Percentiles rank a stretch among this genome's conserved stretches.
These are phyloP conservation scores for Aspergillus ellipticus DNA, from an alignment of 495 filamentous ascomycete genomes.

Conservation along the genomic window DNA sequence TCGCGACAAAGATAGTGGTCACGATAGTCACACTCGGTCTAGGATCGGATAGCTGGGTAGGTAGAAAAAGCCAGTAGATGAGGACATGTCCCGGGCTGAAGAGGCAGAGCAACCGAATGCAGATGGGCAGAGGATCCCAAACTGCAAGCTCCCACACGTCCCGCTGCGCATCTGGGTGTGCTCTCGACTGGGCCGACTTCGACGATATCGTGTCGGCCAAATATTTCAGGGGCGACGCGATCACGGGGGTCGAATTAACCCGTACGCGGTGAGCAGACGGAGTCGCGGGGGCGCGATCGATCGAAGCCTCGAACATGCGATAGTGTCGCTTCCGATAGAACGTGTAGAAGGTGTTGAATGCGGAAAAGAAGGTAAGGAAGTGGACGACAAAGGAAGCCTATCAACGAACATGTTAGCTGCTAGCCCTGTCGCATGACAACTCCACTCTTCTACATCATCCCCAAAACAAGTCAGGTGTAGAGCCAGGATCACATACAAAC, in stretches of 20 bases:
- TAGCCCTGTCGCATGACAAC: background rate
- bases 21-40: constrained; percentile 80
- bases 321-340: constrained; percentile 81
- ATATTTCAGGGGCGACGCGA: constrained; percentile 74
- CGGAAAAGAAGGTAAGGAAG: constrained; percentile 59
- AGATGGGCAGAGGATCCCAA: constrained; percentile 88
- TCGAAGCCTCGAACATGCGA: constrained; percentile 81
- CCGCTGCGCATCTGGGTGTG: constrained; percentile 75
- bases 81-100: constrained; percentile 92
- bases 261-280: constrained; percentile 86
- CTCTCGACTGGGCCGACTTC: constrained; percentile 63
- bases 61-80: constrained; percentile 83
- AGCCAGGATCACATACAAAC: constrained; percentile 66
- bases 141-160: constrained; percentile 95
- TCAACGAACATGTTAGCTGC: constrained; percentile 5
- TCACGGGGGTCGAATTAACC: constrained; percentile 80
- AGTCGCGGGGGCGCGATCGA: constrained; percentile 70
- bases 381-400: constrained; percentile 68
- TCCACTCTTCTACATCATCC: background rate
- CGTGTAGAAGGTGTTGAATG: constrained; percentile 75
- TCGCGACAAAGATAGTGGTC: constrained; percentile 67
- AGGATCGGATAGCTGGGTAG: constrained; percentile 67
- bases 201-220: constrained; percentile 62
- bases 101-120: constrained; percentile 76
- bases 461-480: constrained; percentile 60